Base-by-base conservation (phyloP, 306 rosid genomes). In the Ormosia semicastrata region DNA sequence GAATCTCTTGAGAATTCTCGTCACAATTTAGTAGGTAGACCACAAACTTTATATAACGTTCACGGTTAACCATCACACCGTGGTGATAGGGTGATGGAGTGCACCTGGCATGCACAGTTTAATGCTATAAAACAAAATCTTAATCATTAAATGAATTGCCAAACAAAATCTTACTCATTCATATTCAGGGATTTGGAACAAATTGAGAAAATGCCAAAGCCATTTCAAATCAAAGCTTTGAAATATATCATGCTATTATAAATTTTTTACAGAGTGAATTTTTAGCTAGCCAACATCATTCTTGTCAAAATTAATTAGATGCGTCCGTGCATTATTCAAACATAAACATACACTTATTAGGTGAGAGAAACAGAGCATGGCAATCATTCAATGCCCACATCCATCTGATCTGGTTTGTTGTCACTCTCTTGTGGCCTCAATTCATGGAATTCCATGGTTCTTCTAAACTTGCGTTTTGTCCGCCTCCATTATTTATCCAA, bases 311-410 rank as follows among this genome's bases (percentile, higher is more conserved):
- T 44, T 15, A 58, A 70, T 33, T 71, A 66, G 50, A 79, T 44
- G 71, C 72, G 83, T 80, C 83, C 72, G 3, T 44, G 41, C 77
- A 59, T 57, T 69, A 58, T 79, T 54, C 60, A 44, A 41, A 68
- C 47, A 14, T 24, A 8, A 18, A 40, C 43, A 13, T 64, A 4
- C 37, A 49, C 63, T 17, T 12, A 18, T 18, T 12, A 59, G 46
- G 73, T 15, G 72, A 9, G 24, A 65, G 65, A 78, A 33, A 66
- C 11, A 78, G 46, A 78, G 57, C 15, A 52, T 29, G 44, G 18
- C 75, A 78, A 68, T 67, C 56, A 77, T 70, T 44, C 41, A 75
- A 82, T 57, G 36, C 34, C 12, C 24, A 32, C 43, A 37, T 82
- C 39, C 73, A 75, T 57, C 34, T 66, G n/a, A 36, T 58, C 10